A percentile compares a stretch with the other conserved stretches of the same genome.
phyloP scores from a whole-genome alignment of 2,329 filamentous ascomycete species.

The Fusarium graminum region DNA sequence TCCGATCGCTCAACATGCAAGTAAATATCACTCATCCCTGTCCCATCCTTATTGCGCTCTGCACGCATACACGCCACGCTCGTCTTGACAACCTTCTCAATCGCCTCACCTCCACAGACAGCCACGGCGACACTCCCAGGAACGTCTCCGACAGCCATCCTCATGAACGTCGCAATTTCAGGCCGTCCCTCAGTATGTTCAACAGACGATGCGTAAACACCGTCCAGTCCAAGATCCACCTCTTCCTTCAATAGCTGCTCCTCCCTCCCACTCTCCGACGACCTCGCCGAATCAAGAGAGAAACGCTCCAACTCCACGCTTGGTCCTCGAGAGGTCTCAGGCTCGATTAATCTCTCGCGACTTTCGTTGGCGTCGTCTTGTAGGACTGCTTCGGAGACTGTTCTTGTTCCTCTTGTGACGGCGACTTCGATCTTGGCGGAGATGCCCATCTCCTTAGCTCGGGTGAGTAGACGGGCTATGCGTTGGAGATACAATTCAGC shows the following conservation, averaged over 20 bases:
- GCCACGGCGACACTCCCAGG: conserved; percentile 42
- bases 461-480: conserved; percentile 25
- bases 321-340: conserved; percentile 22
- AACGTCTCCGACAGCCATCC: conserved; percentile 26
- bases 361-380: conserved; percentile 36
- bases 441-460: conserved; percentile 45
- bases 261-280: conserved; percentile 33
- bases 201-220: conserved; percentile 26
- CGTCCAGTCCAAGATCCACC: conserved; percentile 39
- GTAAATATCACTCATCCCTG: conserved; percentile 33
- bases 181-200: conserved; percentile 44
- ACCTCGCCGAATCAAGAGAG: conserved; percentile 40
- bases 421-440: conserved; percentile 43
- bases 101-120: conserved; percentile 42
- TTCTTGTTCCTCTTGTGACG: conserved; percentile 27
- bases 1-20: conserved; percentile 45
- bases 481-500: conserved; percentile 39
- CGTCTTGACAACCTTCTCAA: conserved; percentile 40
- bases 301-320: conserved; percentile 45
- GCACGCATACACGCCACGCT: conserved; percentile 31
- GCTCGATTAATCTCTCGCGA: conserved; percentile 40
- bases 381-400: conserved; percentile 7
- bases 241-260: conserved; percentile 47
- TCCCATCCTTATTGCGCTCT: conserved; percentile 24
- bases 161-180: conserved; percentile 42